These are phyloP conservation scores for Groenewaldozyma sp. DNA, from an alignment of 1,139 yeast genomes.

Conservation along the genomic window DNA sequence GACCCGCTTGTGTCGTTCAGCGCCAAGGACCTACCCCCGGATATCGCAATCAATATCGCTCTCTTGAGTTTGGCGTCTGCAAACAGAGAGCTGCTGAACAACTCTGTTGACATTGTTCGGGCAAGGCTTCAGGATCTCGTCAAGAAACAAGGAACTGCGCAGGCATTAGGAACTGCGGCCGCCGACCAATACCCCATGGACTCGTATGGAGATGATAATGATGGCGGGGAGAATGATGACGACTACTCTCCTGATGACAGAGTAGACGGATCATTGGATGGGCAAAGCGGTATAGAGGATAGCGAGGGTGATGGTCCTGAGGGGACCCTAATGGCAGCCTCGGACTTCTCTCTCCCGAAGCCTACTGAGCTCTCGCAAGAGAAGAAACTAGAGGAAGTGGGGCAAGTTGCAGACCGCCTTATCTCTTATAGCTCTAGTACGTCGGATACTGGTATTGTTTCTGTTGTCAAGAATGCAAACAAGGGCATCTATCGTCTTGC, in stretches of 20 bases:
- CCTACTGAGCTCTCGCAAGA: constrained; percentile 31
- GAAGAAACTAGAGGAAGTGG: constrained; percentile 21
- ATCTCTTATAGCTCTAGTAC: constrained; percentile 20
- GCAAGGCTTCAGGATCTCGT: constrained; percentile 46
- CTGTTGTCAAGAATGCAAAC: constrained; percentile 19
- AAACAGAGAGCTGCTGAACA: constrained; percentile 45
- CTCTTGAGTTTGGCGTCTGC: constrained; percentile 52
- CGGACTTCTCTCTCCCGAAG: constrained; percentile 48
- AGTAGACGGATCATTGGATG: constrained; percentile 15
- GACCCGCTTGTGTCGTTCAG: constrained; percentile 61
- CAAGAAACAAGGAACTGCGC: constrained; percentile 11
- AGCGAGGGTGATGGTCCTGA: constrained; percentile 17
- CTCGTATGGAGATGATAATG: constrained; percentile 19
- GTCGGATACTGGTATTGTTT: constrained; percentile 13
- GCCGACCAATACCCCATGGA: constrained; percentile 17
- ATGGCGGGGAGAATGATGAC: constrained; percentile 18
- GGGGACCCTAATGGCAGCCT: constrained; percentile 17
- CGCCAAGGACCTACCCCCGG: constrained; percentile 56
- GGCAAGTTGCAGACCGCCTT: constrained; percentile 23
- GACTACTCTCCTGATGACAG: constrained; percentile 9
- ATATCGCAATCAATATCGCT: constrained; percentile 57
- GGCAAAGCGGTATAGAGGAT: constrained; percentile 14
- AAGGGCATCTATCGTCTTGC: constrained; percentile 28
- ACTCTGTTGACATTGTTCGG: constrained; percentile 58
- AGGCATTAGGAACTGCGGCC: constrained; percentile 12